phyloP scores from a whole-genome alignment of 257 asterid species.

The Anisodus tanguticus region DNA sequence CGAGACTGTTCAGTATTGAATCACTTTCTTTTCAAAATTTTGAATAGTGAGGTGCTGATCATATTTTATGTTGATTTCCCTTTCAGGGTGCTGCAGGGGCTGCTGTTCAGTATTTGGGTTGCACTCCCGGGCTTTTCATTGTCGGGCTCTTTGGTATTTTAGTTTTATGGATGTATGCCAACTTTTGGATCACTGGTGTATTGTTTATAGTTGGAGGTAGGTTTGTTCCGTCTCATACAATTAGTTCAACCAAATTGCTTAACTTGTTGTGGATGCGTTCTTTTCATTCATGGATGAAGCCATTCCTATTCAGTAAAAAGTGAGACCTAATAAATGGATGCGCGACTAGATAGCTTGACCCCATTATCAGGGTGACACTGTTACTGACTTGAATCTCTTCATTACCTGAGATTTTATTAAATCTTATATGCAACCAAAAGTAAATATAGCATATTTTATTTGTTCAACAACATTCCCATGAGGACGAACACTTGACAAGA shows the following conservation, averaged over 20 bases:
- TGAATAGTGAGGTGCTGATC: conserved; percentile 13
- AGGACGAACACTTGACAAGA: not conserved
- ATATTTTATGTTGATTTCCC: conserved; percentile 20
- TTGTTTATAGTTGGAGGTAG: conserved; percentile 96
- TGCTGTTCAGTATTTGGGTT: conserved; percentile 95
- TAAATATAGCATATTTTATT: not conserved
- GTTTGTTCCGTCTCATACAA: conserved; percentile 36
- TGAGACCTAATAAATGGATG: conserved; percentile 24
- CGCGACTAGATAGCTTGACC: not conserved
- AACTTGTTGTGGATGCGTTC: not conserved
- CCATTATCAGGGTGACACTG: not conserved
- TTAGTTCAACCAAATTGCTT: not conserved
- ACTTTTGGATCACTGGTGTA: conserved; percentile 96
- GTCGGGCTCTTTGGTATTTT: conserved; percentile 92
- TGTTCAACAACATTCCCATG: not conserved
- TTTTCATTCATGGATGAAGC: not conserved
- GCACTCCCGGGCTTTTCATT: conserved; percentile 93
- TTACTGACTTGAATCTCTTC: conserved; percentile 25
- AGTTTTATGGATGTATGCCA: conserved; percentile 96
- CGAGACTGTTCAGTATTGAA: not conserved
- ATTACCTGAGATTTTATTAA: not conserved
- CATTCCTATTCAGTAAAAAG: not conserved
- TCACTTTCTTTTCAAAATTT: conserved; percentile 14
- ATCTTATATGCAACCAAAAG: not conserved
- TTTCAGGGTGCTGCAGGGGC: conserved; percentile 93